Evolutionary conservation across 495 filamentous ascomycete species (phyloP), one percentile per base, ranked within the genome.

Genomic region (Penicillium pulvis): DNA sequence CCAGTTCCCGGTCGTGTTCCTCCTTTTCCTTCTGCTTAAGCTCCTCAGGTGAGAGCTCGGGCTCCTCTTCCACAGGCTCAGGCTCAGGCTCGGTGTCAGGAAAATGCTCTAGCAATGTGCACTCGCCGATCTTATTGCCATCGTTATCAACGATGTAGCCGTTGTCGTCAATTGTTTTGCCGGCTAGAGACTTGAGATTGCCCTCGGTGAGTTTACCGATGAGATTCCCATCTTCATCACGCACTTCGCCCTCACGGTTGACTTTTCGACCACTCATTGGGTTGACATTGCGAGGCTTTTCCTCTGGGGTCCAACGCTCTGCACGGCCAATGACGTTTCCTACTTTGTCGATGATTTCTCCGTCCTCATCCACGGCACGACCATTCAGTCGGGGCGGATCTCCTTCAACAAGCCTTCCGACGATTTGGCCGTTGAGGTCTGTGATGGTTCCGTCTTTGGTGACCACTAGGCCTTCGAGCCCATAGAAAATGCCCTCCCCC

Each of bases 351-450:
- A 84, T 74, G 24, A 93, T 79, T 48, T 93, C 90, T 17, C 90
- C 90, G 59, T 91, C 88, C 53, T 87, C 85, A 62, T 93, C 90
- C n/a, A 92, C 88, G 2, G 77, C 69, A 55, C 89, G 87, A 17
- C 89, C 89, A 23, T 82, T 76, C 10, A 93, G 81, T 19, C 80
- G 71, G 67, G 88, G 82, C 47, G 79, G 60, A 58, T 93, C 89
- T 9, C 89, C 90, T 23, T 84, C 79, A 41, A 81, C 76, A 6
- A 93, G 75, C 19, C 86, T 79, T 23, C 90, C 89, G 46, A 92
- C 82, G 39, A 90, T 79, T 26, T 83, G 77, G 14, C 86, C 89
- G 33, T 75, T 62, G 6, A 75, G 59, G 41, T 88, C 82, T 24
- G 81, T 75, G 51, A 93, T 76, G 56, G 84, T 85, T 19, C 90